A percentile compares a stretch with the other conserved stretches of the same genome.
phyloP scores from a whole-genome alignment of 148 eudicot genomes.

The Dianthus caryophyllus region DNA sequence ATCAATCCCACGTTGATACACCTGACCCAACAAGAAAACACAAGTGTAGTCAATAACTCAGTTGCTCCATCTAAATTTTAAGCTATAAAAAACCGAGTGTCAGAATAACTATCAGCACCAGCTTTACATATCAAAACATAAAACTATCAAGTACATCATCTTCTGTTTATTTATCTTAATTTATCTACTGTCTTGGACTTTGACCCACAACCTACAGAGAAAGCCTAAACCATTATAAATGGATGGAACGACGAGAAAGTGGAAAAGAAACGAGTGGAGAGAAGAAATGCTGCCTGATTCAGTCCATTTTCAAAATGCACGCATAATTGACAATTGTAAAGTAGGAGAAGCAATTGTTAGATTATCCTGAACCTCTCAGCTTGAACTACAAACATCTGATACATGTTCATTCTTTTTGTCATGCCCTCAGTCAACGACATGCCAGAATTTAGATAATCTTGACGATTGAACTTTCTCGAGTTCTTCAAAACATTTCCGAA shows the following conservation, averaged over 20 bases:
- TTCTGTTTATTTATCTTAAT: not conserved
- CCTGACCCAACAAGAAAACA: constrained; percentile 27
- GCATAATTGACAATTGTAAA: not conserved
- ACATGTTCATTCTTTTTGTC: too few species aligned
- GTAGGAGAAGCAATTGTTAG: not conserved
- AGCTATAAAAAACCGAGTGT: not conserved
- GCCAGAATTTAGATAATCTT: not conserved
- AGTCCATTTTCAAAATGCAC: too few species aligned
- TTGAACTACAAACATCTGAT: too few species aligned
- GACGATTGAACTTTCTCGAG: not conserved
- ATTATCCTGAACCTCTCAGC: too few species aligned
- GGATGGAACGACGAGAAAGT: too few species aligned
- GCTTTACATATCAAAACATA: not conserved
- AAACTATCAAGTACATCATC: not conserved
- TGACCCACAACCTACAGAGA: not conserved
- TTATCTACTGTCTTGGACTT: not conserved
- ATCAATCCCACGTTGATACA: constrained; percentile 91
- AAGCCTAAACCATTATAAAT: not conserved
- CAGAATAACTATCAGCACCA: not conserved
- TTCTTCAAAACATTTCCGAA: not conserved
- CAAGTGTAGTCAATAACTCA: not conserved
- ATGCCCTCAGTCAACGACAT: too few species aligned
- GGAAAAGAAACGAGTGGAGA: too few species aligned
- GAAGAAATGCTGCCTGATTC: too few species aligned
- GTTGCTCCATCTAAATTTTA: not conserved